Evolutionary conservation across 176 grass and related monocot species (phyloP), one percentile per base, ranked within the genome.

Genomic region (Avena eriantha): DNA sequence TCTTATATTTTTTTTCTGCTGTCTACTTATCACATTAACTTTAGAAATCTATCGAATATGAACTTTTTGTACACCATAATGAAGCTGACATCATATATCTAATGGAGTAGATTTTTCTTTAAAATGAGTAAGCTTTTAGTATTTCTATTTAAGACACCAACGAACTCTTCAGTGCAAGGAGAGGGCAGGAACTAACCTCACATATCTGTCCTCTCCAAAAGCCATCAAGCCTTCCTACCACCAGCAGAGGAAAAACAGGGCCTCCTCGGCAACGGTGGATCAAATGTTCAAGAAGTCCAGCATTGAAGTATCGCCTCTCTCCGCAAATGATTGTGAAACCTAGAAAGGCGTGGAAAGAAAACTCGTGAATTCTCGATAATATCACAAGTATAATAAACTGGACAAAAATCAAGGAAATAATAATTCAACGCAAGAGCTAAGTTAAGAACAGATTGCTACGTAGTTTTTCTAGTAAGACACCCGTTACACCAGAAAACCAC

Each of bases 131-230:
- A 49, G 11, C 14, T 80, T 57, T 34, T 71, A 41, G 39, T 41
- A 12, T 76, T 80, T 50, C 35, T 79, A 39, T 77, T 17, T 10
- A 65, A 55, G 39, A 75, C 17, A 69, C 19, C 67, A 64, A 53
- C 0, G 13, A 22, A 45, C 16, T 75, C 17, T 75, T 84, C 26
- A n/a, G 17, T 61, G 66, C 26, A 77, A 82, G 3, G 48, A 75
- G 18, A 69, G 78, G 24, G 76, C 26, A 82, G 80, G 82, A 69
- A 64, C 58, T 92, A 15, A 95, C 80, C 88, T 93, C 84, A 89
- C 71, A 72, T 90, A 89, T 93, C 56, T 93, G 11, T 93, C 93
- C 34, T 93, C 93, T 56, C 39, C 39, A 50, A 57, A 58, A 34
- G 70, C 70, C 90, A 95, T 95, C 16, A 67, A 45, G 83, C 85